A percentile compares a stretch with the other conserved stretches of the same genome.
phyloP scores from a whole-genome alignment of 257 asterid species.

The Osmanthus fragrans region DNA sequence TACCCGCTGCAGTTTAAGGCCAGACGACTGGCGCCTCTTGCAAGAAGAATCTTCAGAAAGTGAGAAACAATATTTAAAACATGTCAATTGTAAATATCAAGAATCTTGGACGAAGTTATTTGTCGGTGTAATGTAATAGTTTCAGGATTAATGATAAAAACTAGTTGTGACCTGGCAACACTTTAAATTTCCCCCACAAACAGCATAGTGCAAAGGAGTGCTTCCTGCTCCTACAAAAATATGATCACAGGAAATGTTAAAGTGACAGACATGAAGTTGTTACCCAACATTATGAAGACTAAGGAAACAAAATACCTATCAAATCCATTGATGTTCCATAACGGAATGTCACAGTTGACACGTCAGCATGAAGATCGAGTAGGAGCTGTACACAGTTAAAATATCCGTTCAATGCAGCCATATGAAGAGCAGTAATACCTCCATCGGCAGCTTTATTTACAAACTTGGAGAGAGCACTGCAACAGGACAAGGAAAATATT shows the following conservation, averaged over 20 bases:
- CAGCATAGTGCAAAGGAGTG: constrained; percentile 98
- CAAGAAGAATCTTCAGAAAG: constrained; percentile 74
- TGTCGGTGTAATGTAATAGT: not conserved
- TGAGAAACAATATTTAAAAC: constrained; percentile 8
- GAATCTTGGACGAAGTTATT: constrained; percentile 3
- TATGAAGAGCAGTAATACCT: constrained; percentile 97
- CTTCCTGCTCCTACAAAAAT: constrained; percentile 83
- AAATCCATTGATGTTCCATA: constrained; percentile 97
- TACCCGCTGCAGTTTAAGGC: constrained; percentile 96
- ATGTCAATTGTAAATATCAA: not conserved
- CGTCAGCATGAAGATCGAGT: constrained; percentile 83
- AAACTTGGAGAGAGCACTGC: constrained; percentile 81
- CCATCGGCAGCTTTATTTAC: constrained; percentile 98
- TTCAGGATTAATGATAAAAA: constrained; percentile 10
- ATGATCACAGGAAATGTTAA: not conserved
- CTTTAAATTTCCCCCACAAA: constrained; percentile 93
- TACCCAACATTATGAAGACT: not conserved
- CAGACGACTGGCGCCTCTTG: constrained; percentile 90
- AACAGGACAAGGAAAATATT: constrained; percentile 19
- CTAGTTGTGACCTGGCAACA: constrained; percentile 81
- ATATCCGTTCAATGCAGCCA: constrained; percentile 96
- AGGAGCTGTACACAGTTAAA: constrained; percentile 93
- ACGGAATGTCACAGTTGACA: constrained; percentile 79
- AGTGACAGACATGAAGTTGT: constrained; percentile 15
- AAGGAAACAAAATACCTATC: constrained; percentile 55